Conservation (phyloP, 2,329 filamentous ascomycete genomes). For the Pseudogymnoascus sp. region DNA sequence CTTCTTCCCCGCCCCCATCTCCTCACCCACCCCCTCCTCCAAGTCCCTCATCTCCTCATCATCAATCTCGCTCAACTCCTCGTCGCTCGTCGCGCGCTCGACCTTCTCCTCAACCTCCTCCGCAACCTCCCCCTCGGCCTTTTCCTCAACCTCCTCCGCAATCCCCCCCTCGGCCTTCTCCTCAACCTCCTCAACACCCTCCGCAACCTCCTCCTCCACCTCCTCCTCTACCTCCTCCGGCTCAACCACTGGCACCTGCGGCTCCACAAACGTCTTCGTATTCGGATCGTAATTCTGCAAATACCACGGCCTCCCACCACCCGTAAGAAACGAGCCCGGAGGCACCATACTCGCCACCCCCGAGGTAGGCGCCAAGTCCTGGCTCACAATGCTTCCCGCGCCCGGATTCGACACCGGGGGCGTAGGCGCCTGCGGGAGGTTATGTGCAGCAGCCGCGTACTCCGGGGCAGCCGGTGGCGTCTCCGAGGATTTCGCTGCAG, state of each 20-base stretch:
- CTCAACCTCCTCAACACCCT: slow-evolving; percentile 55
- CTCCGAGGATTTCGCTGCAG: slow-evolving; percentile 25
- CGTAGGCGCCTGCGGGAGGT: slow-evolving; percentile 43
- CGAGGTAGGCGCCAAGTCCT: slow-evolving; percentile 16
- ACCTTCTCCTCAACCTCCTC: slow-evolving; percentile 73
- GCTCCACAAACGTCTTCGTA: not conserved
- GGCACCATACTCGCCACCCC: not conserved
- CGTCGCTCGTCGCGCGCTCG: slow-evolving; percentile 58
- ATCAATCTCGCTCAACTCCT: slow-evolving; percentile 84
- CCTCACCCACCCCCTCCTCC: slow-evolving; percentile 26
- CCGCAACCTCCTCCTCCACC: slow-evolving; percentile 46
- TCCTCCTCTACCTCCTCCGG: not conserved
- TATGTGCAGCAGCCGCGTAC: slow-evolving; percentile 26
- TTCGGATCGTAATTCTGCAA: slow-evolving; percentile 66
- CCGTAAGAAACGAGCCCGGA: slow-evolving; percentile 43
- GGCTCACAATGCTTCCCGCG: slow-evolving; percentile 8
- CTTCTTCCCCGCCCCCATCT: slow-evolving; percentile 8
- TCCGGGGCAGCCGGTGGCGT: slow-evolving; percentile 41
- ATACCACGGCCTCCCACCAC: slow-evolving; percentile 84
- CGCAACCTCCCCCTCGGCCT: slow-evolving; percentile 39
- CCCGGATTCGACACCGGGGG: slow-evolving; percentile 55
- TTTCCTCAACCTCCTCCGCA: not conserved
- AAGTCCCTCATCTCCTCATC: slow-evolving; percentile 78
- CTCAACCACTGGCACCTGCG: not conserved
- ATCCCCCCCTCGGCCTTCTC: not conserved